phyloP scores from a whole-genome alignment of 768 basidiomycete species.

The Artomyces pyxidatus region DNA sequence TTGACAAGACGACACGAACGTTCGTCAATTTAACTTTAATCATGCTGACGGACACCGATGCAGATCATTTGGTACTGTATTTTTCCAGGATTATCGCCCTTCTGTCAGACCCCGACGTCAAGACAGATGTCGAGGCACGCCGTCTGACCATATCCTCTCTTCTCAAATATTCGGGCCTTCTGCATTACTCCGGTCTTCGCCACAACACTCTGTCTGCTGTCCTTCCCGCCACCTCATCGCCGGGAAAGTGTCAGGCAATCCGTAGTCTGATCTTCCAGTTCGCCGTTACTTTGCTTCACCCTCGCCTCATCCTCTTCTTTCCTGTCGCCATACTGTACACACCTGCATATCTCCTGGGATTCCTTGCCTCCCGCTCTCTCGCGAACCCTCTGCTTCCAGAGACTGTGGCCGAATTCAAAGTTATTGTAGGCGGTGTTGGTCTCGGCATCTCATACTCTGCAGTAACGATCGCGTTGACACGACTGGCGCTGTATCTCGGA shows the following conservation, averaged over 20 bases:
- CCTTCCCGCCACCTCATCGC: conserved; percentile 55
- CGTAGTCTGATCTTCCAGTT: conserved; percentile 68
- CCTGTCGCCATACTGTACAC: conserved; percentile 84
- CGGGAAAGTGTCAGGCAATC: conserved; percentile 52
- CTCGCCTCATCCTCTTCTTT: conserved; percentile 45
- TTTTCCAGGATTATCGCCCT: too few species aligned
- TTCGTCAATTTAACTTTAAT: too few species aligned
- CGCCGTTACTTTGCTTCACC: conserved; percentile 60
- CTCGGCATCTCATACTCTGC: conserved; percentile 4
- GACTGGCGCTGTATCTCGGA: neutral
- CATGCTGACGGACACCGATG: too few species aligned
- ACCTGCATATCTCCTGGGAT: conserved; percentile 77
- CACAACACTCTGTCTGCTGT: conserved; percentile 76
- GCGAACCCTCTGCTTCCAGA: conserved; percentile 70
- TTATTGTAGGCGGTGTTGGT: conserved; percentile 56
- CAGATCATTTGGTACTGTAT: too few species aligned
- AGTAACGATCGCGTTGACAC: neutral
- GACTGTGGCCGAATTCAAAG: conserved; percentile 92
- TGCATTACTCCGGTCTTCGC: conserved; percentile 70
- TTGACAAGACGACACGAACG: too few species aligned
- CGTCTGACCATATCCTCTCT: conserved; percentile 30
- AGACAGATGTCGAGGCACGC: too few species aligned
- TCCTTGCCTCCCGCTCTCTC: conserved; percentile 63
- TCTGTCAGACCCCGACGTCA: too few species aligned
- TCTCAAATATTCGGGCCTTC: conserved; percentile 80